These are phyloP conservation scores for Solanum dulcamara DNA, from an alignment of 257 asterid genomes.

Conservation along the genomic window DNA sequence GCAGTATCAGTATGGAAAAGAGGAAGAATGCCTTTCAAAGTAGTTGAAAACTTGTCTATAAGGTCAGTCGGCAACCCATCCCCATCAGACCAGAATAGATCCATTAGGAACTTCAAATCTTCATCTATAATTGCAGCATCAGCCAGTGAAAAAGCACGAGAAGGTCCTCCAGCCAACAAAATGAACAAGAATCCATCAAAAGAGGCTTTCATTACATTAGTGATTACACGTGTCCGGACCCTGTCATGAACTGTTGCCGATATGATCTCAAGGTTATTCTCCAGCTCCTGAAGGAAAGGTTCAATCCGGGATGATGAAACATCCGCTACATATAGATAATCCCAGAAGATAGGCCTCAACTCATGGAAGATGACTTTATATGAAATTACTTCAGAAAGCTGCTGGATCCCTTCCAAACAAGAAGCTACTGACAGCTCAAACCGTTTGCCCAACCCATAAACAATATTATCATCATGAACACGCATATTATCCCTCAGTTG, in stretches of 20 bases:
- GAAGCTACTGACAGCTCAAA: constrained; percentile 55
- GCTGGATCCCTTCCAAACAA: constrained; percentile 67
- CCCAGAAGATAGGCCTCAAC: constrained; percentile 44
- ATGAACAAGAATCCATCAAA: constrained; percentile 74
- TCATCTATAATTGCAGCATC: constrained; percentile 52
- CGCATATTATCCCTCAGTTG: constrained; percentile 45
- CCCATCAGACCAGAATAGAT: constrained; percentile 90
- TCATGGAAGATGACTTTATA: constrained; percentile 65
- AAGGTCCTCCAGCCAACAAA: constrained; percentile 75
- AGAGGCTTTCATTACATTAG: constrained; percentile 76
- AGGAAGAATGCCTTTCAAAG: constrained; percentile 36
- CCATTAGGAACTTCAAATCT: constrained; percentile 61
- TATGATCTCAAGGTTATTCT: constrained; percentile 54
- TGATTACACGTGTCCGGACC: constrained; percentile 73
- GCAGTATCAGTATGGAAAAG: constrained; percentile 44
- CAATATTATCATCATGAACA: constrained; percentile 23
- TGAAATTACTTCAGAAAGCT: constrained; percentile 66
- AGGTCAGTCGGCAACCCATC: constrained; percentile 83
- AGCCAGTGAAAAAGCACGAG: constrained; percentile 45
- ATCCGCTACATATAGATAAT: constrained; percentile 56
- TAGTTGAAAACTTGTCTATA: constrained; percentile 44
- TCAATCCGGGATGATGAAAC: constrained; percentile 72
- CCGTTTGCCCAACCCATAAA: constrained; percentile 23
- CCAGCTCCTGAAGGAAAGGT: constrained; percentile 79
- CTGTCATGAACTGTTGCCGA: constrained; percentile 73